A percentile compares a stretch with the other conserved stretches of the same genome.
These are phyloP conservation scores for Fomitopsis betulina DNA, from an alignment of 1,284 basidiomycete species.

Conservation along the genomic window DNA sequence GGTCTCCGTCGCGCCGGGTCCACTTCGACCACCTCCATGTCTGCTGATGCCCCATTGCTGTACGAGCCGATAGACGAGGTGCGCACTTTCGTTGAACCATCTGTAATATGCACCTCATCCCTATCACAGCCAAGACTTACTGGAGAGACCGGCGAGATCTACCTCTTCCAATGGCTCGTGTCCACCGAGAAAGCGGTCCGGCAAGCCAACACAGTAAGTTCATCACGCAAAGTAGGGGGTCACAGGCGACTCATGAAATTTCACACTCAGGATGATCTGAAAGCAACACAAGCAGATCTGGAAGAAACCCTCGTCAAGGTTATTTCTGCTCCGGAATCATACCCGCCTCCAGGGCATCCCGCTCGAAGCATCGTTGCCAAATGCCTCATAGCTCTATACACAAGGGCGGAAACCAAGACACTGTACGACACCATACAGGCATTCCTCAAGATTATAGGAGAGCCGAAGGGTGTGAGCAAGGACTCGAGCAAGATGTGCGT, in stretches of 20 bases:
- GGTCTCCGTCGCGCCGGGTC: not conserved
- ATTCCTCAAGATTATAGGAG: constrained; percentile 70
- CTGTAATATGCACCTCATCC: not conserved
- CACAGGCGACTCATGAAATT: not conserved
- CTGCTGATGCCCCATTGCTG: not conserved
- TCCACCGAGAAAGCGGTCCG: constrained; percentile 58
- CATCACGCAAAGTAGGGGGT: constrained; percentile 5
- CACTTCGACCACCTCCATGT: not conserved
- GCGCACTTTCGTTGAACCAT: not conserved
- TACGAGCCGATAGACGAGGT: constrained; percentile 9
- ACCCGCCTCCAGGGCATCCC: constrained; percentile 81
- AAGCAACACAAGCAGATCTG: constrained; percentile 54
- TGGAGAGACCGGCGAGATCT: constrained; percentile 76
- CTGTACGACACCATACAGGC: constrained; percentile 87
- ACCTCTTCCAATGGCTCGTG: constrained; percentile 80
- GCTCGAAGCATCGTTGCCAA: constrained; percentile 76
- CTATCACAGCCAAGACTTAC: constrained; percentile 54
- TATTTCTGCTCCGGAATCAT: constrained; percentile 53
- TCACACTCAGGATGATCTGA: constrained; percentile 53
- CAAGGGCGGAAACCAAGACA: constrained; percentile 75
- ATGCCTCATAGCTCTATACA: constrained; percentile 78
- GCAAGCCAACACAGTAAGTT: constrained; percentile 44
- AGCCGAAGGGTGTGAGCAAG: constrained; percentile 62
- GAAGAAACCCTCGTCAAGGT: constrained; percentile 64
- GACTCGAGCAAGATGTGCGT: constrained; percentile 68